A percentile compares a stretch with the other conserved stretches of the same genome.
phyloP scores from a whole-genome alignment of 2,329 filamentous ascomycete species.

The Colletotrichum sublineola region DNA sequence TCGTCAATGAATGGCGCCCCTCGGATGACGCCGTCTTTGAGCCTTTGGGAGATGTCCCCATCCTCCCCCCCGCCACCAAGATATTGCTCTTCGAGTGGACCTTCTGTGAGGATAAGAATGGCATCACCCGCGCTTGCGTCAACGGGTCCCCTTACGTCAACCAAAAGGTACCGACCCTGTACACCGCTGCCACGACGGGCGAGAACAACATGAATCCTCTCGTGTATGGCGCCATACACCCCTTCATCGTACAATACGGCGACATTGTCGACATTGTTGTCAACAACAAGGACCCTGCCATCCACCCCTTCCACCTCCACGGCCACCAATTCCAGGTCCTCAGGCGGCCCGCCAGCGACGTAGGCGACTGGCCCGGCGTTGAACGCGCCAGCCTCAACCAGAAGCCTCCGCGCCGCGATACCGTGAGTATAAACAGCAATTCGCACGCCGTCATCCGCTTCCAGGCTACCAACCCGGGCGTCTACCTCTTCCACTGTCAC shows the following conservation, averaged over 20 bases:
- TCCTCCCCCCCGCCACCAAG: conserved; percentile 66
- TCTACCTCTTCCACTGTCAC: conserved; percentile 71
- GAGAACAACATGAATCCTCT: conserved; percentile 55
- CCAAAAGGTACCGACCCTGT: conserved; percentile 78
- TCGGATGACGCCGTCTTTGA: conserved; percentile 73
- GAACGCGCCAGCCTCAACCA: conserved; percentile 47
- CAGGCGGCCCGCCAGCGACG: conserved; percentile 52
- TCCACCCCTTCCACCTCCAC: conserved; percentile 68
- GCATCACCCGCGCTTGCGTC: conserved; percentile 71
- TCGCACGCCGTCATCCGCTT: conserved; percentile 67
- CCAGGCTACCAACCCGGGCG: conserved; percentile 64
- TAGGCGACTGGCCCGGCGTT: conserved; percentile 54
- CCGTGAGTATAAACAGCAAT: conserved; percentile 54
- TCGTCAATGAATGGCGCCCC: conserved; percentile 59
- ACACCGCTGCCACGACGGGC: conserved; percentile 74
- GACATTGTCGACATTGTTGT: conserved; percentile 62
- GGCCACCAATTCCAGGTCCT: conserved; percentile 69
- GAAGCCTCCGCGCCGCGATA: conserved; percentile 54
- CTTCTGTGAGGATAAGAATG: conserved; percentile 73
- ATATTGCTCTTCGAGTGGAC: conserved; percentile 67
- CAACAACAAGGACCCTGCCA: conserved; percentile 62
- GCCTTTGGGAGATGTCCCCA: conserved; percentile 65
- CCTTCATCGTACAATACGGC: conserved; percentile 55
- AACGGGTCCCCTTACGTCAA: conserved; percentile 77
- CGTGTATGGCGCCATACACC: conserved; percentile 59